phyloP scores from a whole-genome alignment of 169 alveolate genomes.

The Eimeria nieschulzi region DNA sequence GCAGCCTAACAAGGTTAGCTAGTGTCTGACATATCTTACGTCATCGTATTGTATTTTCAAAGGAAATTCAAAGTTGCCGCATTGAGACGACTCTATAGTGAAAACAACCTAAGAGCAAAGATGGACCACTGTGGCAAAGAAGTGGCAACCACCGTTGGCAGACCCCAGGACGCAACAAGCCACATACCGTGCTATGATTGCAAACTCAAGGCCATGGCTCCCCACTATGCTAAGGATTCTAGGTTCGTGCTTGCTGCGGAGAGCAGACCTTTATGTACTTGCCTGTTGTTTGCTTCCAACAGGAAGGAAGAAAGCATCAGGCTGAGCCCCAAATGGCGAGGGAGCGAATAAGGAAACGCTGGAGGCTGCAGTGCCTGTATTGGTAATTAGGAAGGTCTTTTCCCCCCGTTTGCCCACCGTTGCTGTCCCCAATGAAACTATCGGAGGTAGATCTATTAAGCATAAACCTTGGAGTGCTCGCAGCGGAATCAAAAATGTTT shows the following conservation, averaged over 20 bases:
- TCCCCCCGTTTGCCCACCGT: conserved; percentile 61
- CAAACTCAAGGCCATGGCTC: too few relatives aligned
- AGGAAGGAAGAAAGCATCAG: conserved; percentile 19
- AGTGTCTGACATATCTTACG: neutral
- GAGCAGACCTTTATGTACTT: neutral
- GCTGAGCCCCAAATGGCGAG: conserved; percentile 53
- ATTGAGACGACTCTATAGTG: conserved; percentile 30
- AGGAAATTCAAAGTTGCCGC: conserved; percentile 41
- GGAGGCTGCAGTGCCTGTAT: conserved; percentile 55
- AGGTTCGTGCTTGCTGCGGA: too few relatives aligned
- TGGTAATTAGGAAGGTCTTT: conserved; percentile 47
- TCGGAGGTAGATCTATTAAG: conserved; percentile 37
- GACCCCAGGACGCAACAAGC: too few relatives aligned
- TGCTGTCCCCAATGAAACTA: conserved; percentile 39
- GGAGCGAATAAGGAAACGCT: conserved; percentile 11
- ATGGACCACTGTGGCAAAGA: too few relatives aligned
- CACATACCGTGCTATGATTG: too few relatives aligned
- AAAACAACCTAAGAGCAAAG: conserved; percentile 12
- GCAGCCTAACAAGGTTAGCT: too few relatives aligned
- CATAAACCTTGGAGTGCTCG: conserved; percentile 74
- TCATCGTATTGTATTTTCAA: conserved; percentile 34
- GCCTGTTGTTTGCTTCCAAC: conserved; percentile 50
- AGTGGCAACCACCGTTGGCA: too few relatives aligned
- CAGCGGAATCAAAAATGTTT: conserved; percentile 69
- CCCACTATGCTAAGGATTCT: too few relatives aligned